Percentiles rank a stretch among this genome's conserved stretches.
Conservation (phyloP, 106 monocot species). For the Apostasia ramifera region DNA sequence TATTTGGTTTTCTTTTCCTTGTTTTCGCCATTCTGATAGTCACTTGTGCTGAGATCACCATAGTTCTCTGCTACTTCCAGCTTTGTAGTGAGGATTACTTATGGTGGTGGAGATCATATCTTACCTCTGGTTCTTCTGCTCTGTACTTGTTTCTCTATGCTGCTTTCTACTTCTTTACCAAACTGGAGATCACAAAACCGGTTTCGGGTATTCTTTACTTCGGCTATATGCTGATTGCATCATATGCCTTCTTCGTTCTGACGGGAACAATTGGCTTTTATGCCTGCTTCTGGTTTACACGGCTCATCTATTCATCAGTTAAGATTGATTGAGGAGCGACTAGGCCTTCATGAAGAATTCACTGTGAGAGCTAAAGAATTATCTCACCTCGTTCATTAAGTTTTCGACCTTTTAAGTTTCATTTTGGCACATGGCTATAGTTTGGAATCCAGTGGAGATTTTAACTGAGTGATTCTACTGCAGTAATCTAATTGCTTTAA, state of each 20-base stretch:
- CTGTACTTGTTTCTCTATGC: slow-evolving; percentile 93
- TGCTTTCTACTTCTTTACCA: slow-evolving; percentile 97
- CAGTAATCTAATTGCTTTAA: not conserved
- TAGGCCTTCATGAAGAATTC: not conserved
- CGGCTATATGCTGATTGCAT: slow-evolving; percentile 97
- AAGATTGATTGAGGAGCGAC: slow-evolving; percentile 66
- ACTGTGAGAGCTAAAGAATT: not conserved
- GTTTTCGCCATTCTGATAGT: slow-evolving; percentile 81
- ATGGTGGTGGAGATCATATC: slow-evolving; percentile 98
- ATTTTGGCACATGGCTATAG: not conserved
- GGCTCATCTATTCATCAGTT: slow-evolving; percentile 95
- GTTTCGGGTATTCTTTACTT: slow-evolving; percentile 91
- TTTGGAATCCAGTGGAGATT: not conserved
- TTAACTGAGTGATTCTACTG: not conserved
- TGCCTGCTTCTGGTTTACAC: slow-evolving; percentile 93
- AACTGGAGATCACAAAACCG: slow-evolving; percentile 77
- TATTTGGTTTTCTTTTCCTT: slow-evolving; percentile 94
- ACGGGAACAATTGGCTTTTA: slow-evolving; percentile 96
- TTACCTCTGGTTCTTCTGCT: slow-evolving; percentile 93
- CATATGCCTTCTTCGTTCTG: slow-evolving; percentile 85
- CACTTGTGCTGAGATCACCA: slow-evolving; percentile 92
- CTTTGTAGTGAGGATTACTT: slow-evolving; percentile 94
- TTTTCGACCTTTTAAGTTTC: not conserved
- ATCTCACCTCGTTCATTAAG: not conserved
- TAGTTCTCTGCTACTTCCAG: slow-evolving; percentile 97